Conservation (phyloP, 192 early-diverging fungal species). For the Jimgerdemannia lactiflua region DNA sequence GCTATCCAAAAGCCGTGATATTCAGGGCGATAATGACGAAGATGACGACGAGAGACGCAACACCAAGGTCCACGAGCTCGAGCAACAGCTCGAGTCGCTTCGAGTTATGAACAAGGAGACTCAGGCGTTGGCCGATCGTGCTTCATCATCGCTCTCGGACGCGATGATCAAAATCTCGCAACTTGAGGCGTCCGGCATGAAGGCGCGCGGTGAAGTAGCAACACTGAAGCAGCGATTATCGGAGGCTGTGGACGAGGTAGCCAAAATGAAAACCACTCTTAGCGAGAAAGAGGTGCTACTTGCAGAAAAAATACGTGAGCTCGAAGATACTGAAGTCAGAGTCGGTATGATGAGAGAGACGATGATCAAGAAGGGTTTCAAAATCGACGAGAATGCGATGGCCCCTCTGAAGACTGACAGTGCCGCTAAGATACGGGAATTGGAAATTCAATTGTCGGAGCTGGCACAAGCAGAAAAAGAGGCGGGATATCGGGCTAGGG, state of each 20-base stretch:
- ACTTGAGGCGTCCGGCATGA: constrained; percentile 42
- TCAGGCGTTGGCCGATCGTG: constrained; percentile 18
- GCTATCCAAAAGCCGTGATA: constrained; percentile 31
- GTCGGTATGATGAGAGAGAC: constrained; percentile 43
- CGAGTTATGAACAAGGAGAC: constrained; percentile 24
- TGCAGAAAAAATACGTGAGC: constrained; percentile 31
- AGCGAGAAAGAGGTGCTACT: constrained; percentile 39
- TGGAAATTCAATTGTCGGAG: constrained; percentile 2
- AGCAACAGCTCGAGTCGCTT: constrained; percentile 32
- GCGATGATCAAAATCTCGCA: constrained; percentile 40
- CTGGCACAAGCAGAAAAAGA: constrained; percentile 9
- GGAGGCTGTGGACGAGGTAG: constrained; percentile 38
- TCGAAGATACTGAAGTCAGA: constrained; percentile 49
- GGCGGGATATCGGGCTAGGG: constrained; percentile 15
- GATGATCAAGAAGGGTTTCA: constrained; percentile 41
- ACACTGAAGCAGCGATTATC: constrained; percentile 32
- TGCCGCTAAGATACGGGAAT: constrained; percentile 1
- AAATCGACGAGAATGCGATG: constrained; percentile 23
- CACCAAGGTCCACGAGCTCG: constrained; percentile 24
- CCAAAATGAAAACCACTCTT: constrained; percentile 27
- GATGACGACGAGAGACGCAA: constrained; percentile 7
- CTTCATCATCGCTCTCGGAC: constrained; percentile 36
- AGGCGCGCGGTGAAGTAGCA: constrained; percentile 42
- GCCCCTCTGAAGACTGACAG: constrained; percentile 1
- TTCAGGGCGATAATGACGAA: constrained; percentile 19